Percentiles rank a stretch among this genome's conserved stretches.
These are phyloP conservation scores for Skeletonema marinoi DNA, from an alignment of 108 stramenopile species.

Conservation along the genomic window DNA sequence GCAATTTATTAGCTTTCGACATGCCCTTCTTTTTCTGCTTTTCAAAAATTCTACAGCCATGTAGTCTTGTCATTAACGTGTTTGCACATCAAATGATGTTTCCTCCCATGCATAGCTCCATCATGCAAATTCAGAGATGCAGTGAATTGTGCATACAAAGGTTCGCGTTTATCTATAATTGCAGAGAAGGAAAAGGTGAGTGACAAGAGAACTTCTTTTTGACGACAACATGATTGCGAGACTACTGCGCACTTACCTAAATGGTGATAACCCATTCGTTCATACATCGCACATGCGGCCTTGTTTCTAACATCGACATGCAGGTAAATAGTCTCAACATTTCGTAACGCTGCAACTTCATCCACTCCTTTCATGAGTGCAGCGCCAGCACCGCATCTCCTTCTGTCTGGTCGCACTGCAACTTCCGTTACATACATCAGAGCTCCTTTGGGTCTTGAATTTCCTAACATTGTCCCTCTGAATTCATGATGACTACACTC, in stretches of 20 bases:
- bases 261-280: slow-evolving; percentile 61
- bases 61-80: slow-evolving; percentile 50
- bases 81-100: slow-evolving; percentile 70
- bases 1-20: neutral
- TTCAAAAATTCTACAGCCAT: slow-evolving; percentile 44
- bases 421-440: slow-evolving; percentile 88
- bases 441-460: slow-evolving; percentile 50
- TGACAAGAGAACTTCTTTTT: neutral
- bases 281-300: slow-evolving; percentile 68
- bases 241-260: slow-evolving; percentile 8
- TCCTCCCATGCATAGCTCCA: slow-evolving; percentile 73
- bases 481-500: slow-evolving; percentile 89
- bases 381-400: slow-evolving; percentile 72
- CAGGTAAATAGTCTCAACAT: slow-evolving; percentile 76
- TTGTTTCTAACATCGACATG: slow-evolving; percentile 82
- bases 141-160: slow-evolving; percentile 78
- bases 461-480: slow-evolving; percentile 64
- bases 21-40: neutral
- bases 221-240: neutral
- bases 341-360: slow-evolving; percentile 61
- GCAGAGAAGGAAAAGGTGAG: neutral
- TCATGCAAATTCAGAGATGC: slow-evolving; percentile 78
- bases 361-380: slow-evolving; percentile 63
- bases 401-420: slow-evolving; percentile 58
- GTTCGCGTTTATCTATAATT: slow-evolving; percentile 37